These are phyloP conservation scores for Coemansia sp. DNA, from an alignment of 192 early-diverging fungal genomes.

Conservation along the genomic window DNA sequence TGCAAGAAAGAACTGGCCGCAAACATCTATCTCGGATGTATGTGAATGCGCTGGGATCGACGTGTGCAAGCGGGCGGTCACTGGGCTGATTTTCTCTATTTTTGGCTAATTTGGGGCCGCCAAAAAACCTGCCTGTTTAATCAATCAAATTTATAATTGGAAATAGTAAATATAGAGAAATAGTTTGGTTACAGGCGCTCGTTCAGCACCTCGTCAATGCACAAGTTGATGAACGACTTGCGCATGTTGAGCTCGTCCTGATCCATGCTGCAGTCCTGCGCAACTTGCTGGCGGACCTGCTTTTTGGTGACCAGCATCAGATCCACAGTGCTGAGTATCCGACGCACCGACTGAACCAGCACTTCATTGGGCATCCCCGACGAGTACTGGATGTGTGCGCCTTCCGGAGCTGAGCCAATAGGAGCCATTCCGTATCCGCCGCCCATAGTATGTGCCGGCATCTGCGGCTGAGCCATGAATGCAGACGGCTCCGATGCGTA, in stretches of 20 bases:
- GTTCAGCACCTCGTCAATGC: constrained; percentile 65
- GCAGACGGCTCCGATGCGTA: constrained; percentile 17
- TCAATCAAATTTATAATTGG: too few species aligned
- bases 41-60: constrained; percentile 2
- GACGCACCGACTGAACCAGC: constrained; percentile 66
- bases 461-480: constrained; percentile 5
- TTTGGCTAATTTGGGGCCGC: not conserved
- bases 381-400: constrained; percentile 24
- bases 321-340: constrained; percentile 83
- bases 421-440: constrained; percentile 9
- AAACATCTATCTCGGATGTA: not conserved
- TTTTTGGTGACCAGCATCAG: constrained; percentile 99
- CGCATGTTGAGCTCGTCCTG: constrained; percentile 71
- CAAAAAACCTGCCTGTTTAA: not conserved
- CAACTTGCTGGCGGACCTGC: constrained; percentile 89
- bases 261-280: constrained; percentile 70
- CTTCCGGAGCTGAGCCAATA: constrained; percentile 10
- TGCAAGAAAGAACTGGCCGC: not conserved
- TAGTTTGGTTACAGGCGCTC: constrained; percentile 32
- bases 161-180: not conserved
- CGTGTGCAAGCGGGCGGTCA: not conserved
- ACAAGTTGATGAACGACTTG: constrained; percentile 87
- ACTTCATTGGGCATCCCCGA: constrained; percentile 67
- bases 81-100: constrained; percentile 2
- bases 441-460: not conserved